phyloP scores from a whole-genome alignment of 768 basidiomycete species.

The Boletus sp. region DNA sequence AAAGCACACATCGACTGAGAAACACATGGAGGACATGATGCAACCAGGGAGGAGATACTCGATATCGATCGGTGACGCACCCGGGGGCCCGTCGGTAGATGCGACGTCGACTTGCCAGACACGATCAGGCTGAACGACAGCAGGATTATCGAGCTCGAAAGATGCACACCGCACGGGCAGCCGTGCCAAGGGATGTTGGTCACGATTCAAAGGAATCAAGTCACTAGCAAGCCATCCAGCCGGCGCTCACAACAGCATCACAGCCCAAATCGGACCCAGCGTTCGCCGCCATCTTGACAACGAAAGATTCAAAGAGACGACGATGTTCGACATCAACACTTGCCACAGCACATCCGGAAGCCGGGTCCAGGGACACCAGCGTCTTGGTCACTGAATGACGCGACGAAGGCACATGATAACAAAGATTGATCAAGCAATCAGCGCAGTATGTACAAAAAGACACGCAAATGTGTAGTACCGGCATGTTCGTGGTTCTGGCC shows the following conservation, averaged over 20 bases:
- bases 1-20: neutral
- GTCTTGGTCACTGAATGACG: neutral
- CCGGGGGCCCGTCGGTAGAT: neutral
- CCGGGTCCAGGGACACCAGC: neutral
- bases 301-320: neutral
- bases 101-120: neutral
- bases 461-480: neutral
- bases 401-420: neutral
- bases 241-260: neutral
- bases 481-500: neutral
- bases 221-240: neutral
- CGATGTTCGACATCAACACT: neutral
- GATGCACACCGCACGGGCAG: neutral
- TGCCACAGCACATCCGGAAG: neutral
- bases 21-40: neutral
- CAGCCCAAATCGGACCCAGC: neutral
- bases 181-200: neutral
- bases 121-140: neutral
- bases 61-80: neutral
- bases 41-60: neutral
- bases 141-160: neutral
- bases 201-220: neutral
- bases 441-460: neutral
- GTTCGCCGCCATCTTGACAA: neutral
- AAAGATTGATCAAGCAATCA: neutral